Conservation (phyloP, 345 rosid species). For the Bretschneidera sinensis region DNA sequence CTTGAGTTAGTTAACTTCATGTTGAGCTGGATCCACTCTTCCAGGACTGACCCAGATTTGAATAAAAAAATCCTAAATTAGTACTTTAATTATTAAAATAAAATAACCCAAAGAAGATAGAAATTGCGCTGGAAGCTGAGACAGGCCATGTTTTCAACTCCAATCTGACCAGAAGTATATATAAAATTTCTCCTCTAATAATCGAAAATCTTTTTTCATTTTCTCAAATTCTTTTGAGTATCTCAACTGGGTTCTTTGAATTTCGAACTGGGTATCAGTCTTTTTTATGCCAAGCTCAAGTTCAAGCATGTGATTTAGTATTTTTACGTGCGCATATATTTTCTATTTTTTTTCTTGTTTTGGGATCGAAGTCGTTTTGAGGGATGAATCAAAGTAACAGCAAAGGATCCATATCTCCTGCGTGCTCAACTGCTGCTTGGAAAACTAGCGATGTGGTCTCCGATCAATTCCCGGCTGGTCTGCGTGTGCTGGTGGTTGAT, state of each 20-base stretch:
- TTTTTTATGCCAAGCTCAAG: slow-evolving; percentile 21
- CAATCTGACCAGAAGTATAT: slow-evolving; percentile 28
- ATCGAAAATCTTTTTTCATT: slow-evolving; percentile 28
- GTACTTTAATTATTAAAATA: no score
- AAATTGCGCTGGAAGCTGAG: slow-evolving; percentile 44
- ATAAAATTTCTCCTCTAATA: slow-evolving; percentile 14
- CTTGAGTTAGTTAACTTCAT: slow-evolving; percentile 41
- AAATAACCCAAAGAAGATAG: slow-evolving; percentile 20
- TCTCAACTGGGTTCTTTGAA: slow-evolving; percentile 32
- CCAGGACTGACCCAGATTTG: slow-evolving; percentile 48
- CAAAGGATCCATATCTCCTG: slow-evolving; percentile 61
- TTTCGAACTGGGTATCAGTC: slow-evolving; percentile 29
- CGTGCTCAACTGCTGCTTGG: slow-evolving; percentile 48
- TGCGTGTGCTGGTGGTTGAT: slow-evolving; percentile 86
- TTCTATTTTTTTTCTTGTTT: slow-evolving; percentile 15
- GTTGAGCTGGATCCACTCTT: slow-evolving; percentile 86
- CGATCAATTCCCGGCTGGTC: slow-evolving; percentile 76
- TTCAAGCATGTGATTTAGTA: slow-evolving; percentile 20
- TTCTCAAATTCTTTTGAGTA: slow-evolving; percentile 17
- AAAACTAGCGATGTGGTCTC: slow-evolving; percentile 40
- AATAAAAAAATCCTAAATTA: slow-evolving; percentile 17
- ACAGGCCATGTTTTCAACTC: slow-evolving; percentile 39
- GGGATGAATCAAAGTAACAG: slow-evolving; percentile 67
- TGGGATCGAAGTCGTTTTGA: slow-evolving; percentile 18
- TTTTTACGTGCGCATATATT: slow-evolving; percentile 13